Conservation (phyloP, 176 grass and related monocot species). For the Tillandsia leiboldiana region DNA sequence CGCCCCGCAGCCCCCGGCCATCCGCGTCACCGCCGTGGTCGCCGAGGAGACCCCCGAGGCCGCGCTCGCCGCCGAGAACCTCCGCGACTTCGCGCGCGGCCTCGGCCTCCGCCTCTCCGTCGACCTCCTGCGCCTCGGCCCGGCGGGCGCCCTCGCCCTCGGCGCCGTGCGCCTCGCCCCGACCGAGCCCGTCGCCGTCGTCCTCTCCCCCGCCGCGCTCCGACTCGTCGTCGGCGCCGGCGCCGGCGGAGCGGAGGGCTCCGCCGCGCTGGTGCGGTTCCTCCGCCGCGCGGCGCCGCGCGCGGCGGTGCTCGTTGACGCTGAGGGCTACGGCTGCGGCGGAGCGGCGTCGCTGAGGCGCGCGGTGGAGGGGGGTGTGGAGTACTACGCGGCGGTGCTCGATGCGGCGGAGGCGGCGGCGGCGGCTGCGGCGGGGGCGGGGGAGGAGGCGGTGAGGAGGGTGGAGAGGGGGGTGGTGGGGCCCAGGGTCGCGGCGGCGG, state of each 20-base stretch:
- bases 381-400: conserved; percentile 23
- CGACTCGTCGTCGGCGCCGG: conserved; percentile 18
- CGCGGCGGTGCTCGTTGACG: conserved; percentile 35
- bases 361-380: conserved; percentile 32
- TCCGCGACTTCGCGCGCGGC: conserved; percentile 45
- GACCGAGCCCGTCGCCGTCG: conserved; percentile 33
- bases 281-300: conserved; percentile 19
- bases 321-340: conserved; percentile 18
- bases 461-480: conserved; percentile 36
- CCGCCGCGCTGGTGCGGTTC: conserved; percentile 28
- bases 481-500: conserved; percentile 17
- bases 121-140: conserved; percentile 33
- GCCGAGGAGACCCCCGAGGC: conserved; percentile 40
- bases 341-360: conserved; percentile 2
- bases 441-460: conserved; percentile 24
- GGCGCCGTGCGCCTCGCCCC: conserved; percentile 14
- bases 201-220: conserved; percentile 38
- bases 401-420: conserved; percentile 34
- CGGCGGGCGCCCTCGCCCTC: conserved; percentile 27
- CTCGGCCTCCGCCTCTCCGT: conserved; percentile 38
- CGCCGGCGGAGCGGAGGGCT: conserved; percentile 10
- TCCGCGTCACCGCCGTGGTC: conserved; percentile 52
- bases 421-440: conserved; percentile 14
- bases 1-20: conserved; percentile 6
- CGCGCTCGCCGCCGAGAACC: conserved; percentile 49